Conservation (phyloP, 257 asterid species). For the Solanum peruvianum region DNA sequence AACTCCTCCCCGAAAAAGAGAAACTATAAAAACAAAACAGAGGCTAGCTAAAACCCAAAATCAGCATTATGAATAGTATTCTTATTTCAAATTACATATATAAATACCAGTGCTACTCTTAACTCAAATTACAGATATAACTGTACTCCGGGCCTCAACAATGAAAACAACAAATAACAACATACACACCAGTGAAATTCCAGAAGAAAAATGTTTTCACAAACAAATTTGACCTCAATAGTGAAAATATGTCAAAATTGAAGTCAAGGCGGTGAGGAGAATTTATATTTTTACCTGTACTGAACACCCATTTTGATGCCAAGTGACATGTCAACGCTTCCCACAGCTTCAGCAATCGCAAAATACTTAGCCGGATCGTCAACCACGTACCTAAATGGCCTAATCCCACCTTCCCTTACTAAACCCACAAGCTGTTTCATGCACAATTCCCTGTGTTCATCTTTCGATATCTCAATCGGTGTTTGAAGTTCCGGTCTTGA, state of each 20-base stretch:
- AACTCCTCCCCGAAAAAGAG: neutral
- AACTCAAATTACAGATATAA: neutral
- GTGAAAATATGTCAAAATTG: neutral
- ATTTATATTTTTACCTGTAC: conserved; percentile 42
- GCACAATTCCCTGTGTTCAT: conserved; percentile 86
- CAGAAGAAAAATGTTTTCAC: neutral
- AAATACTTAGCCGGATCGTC: conserved; percentile 89
- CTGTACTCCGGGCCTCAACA: neutral
- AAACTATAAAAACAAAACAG: neutral
- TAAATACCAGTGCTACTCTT: neutral
- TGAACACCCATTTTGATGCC: conserved; percentile 97
- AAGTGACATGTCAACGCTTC: conserved; percentile 89
- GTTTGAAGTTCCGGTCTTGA: conserved; percentile 87
- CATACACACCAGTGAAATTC: neutral
- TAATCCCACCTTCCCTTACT: conserved; percentile 76
- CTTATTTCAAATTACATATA: neutral
- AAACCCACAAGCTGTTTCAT: conserved; percentile 74
- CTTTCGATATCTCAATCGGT: conserved; percentile 80
- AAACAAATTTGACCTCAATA: neutral
- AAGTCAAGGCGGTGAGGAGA: neutral
- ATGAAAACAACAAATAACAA: neutral
- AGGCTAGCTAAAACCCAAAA: neutral
- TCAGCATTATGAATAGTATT: neutral
- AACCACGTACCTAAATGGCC: conserved; percentile 53
- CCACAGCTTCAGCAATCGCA: conserved; percentile 81